Base-by-base conservation (phyloP, 2,329 filamentous ascomycete genomes). In the Colletotrichum lindemuthianum region DNA sequence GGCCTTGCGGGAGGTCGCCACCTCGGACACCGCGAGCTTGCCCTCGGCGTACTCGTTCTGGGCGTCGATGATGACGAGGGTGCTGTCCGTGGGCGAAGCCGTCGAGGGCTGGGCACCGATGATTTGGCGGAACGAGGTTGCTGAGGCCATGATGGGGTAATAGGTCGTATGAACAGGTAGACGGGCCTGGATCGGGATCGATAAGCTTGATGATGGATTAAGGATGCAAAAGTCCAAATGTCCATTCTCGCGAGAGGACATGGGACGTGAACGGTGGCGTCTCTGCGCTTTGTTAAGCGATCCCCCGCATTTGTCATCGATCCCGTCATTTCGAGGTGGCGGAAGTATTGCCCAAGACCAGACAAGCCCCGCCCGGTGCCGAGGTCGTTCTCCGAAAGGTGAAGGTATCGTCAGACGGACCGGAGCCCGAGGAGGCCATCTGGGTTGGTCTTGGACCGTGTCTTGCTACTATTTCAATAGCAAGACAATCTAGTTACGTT, bases 21-120 rank as follows among this genome's bases (percentile, higher is more conserved):
- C 81, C 65, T 89, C 82, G 44, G 80, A 76, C 39, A 88, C 84
- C 24, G 82, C 80, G 1, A 91, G 81, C 5, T 81, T 77, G 50
- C 89, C 89, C 2, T 80, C 75, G 10, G 84, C 84, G 67, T 89
- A 91, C 75, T 92, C 89, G 71, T 90, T 90, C 71, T 92, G 89
- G 1, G 89, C 89, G 72, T 91, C 88, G 71, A 91, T 88, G 74
- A 91, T 90, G 70, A 91, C 75, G 48, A 91, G 81, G 2, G 84
- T 83, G 67, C 84, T 87, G 76, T 91, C 87, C 47, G 75, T 73
- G 1, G 83, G 77, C 0, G 85, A 84, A 8, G 88, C 88, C 0
- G 83, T 85, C 12, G 85, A 86, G 32, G 82, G 81, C 9, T 79
- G 72, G 11, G 83, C 76, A 61, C 88, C 88, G 59, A 90, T 70